phyloP scores from a whole-genome alignment of 495 filamentous ascomycete species.

The Hyaloscypha bicolor region DNA sequence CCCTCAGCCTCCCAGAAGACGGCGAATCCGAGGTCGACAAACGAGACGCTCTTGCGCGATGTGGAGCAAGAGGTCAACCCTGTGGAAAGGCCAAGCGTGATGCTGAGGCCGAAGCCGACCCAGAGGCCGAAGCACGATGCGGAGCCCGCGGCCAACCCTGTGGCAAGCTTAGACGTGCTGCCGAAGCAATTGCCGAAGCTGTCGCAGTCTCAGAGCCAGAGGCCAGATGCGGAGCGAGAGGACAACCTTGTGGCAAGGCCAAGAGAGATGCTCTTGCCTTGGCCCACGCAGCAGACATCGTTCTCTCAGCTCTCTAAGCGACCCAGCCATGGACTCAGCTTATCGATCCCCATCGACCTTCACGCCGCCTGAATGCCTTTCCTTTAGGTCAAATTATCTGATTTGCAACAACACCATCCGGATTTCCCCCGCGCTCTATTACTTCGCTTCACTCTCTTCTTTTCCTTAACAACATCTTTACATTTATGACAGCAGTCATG shows the following conservation, averaged over 20 bases:
- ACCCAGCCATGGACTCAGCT: not conserved
- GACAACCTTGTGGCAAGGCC: slow-evolving; percentile 37
- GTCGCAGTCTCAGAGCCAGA: slow-evolving; percentile 35
- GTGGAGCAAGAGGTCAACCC: slow-evolving; percentile 23
- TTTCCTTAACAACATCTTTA: no score
- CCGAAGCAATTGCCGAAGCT: slow-evolving; percentile 38
- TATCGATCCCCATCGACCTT: not conserved
- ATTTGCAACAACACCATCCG: not conserved
- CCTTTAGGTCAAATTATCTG: not conserved
- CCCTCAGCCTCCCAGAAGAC: slow-evolving; percentile 14
- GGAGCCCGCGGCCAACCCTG: slow-evolving; percentile 29
- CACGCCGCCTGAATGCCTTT: not conserved
- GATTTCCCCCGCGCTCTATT: no score
- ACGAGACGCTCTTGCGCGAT: slow-evolving; percentile 30
- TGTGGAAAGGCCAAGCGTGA: slow-evolving; percentile 39
- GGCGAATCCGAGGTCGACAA: slow-evolving; percentile 25
- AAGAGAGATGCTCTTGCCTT: slow-evolving; percentile 39
- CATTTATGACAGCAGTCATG: no score
- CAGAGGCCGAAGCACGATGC: slow-evolving; percentile 16
- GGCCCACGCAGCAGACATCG: slow-evolving; percentile 25
- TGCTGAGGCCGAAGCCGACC: slow-evolving; percentile 35
- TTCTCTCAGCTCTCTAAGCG: not conserved
- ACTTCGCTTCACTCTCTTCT: no score
- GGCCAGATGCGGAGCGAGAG: slow-evolving; percentile 17
- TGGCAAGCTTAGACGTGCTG: slow-evolving; percentile 40